Base-by-base conservation (phyloP, 2,329 filamentous ascomycete genomes). In the Mycosphaerella sp. region DNA sequence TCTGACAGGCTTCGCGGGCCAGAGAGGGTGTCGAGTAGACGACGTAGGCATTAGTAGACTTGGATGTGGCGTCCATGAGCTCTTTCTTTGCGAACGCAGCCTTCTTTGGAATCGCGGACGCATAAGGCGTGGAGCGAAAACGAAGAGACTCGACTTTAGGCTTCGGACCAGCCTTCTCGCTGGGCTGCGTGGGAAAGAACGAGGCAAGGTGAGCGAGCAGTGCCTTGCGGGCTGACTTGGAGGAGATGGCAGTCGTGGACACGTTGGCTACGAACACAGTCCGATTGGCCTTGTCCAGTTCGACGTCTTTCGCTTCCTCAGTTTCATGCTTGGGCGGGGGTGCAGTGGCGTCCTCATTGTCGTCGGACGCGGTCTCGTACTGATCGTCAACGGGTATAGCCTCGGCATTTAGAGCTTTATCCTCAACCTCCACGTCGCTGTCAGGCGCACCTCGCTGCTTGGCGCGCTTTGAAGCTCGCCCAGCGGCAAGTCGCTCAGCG, bases 201-300 rank as follows among this genome's bases (percentile, higher is more conserved):
- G 88, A 89, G n/a, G 79, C 77, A 41, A 96, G 80, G 68, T 96
- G 88, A 37, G 79, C 75, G 59, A 88, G 74, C 27, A 96, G 79
- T 2, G 79, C 78, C 73, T 89, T 94, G 72, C 88, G 89, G 30
- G 84, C 85, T 2, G 82, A 71, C 65, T 94, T 94, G 25, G 86
- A 89, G 43, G 82, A 86, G 63, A 97, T 88, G 37, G 88, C 89
- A 46, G 85, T 76, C 17, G 80, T 84, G 12, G 89, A 89, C 41
- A 98, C 88, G 64, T 98, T 98, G 64, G 87, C 86, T 10, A 98
- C 75, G 71, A 97, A 98, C 37, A 97, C 82, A 6, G 93, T 98
- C 50, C 93, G 86, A 52, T 81, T 80, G 7, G 91, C 87, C 73
- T 95, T 95, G 52, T 94, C 87, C 2, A 94, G 63, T 58, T 94